phyloP scores from a whole-genome alignment of 1,284 basidiomycete genomes.

The Phaffia rhodozyma region DNA sequence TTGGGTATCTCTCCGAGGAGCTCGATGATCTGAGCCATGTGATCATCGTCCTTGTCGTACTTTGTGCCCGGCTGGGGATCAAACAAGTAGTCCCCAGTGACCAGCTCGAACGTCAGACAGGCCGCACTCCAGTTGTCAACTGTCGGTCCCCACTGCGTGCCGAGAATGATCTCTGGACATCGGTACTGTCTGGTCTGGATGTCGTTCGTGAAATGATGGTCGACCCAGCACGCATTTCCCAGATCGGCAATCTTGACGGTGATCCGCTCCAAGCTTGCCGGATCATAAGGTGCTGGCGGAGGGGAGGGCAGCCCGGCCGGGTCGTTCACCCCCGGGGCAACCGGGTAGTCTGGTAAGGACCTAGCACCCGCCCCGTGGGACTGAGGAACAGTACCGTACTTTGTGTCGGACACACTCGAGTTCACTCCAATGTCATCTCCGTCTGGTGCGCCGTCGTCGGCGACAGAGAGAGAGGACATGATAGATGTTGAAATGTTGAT shows the following conservation, averaged over 20 bases:
- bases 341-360: conserved; percentile 21
- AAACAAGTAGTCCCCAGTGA: conserved; percentile 85
- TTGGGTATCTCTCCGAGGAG: conserved; percentile 83
- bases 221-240: conserved; percentile 60
- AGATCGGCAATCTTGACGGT: conserved; percentile 98
- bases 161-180: conserved; percentile 92
- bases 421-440: not conserved
- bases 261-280: conserved; percentile 60
- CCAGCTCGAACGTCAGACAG: conserved; percentile 84
- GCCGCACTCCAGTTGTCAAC: conserved; percentile 96
- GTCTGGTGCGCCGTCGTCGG: conserved; percentile 22
- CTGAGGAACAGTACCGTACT: conserved; percentile 11
- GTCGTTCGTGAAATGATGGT: conserved; percentile 38
- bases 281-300: conserved; percentile 46
- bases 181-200: conserved; percentile 89
- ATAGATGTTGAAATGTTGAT: conserved; percentile 32
- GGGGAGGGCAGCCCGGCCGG: conserved; percentile 42
- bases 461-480: conserved; percentile 19
- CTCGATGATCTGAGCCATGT: conserved; percentile 97
- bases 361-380: conserved; percentile 17
- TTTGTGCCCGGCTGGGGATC: conserved; percentile 50
- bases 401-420: not conserved
- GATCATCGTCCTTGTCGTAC: conserved; percentile 88
- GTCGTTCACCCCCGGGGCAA: conserved; percentile 43
- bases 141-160: conserved; percentile 79